phyloP scores from a whole-genome alignment of 164 flowering plant genomes.

The Nymphaea thermarum region DNA sequence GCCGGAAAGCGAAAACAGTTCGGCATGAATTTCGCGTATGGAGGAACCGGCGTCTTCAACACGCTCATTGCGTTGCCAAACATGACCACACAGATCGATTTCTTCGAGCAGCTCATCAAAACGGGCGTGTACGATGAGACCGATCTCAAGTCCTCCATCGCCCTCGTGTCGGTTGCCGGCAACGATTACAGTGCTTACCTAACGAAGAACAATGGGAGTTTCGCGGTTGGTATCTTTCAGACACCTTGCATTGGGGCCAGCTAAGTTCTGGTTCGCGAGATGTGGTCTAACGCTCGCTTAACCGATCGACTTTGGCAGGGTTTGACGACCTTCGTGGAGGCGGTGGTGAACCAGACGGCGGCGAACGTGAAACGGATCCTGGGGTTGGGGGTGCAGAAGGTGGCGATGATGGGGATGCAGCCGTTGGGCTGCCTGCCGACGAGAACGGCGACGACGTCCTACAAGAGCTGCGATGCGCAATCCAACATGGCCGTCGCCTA shows the following conservation, averaged over 20 bases:
- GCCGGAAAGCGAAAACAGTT: not conserved
- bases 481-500: not conserved
- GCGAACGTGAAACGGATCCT: conserved; percentile 1
- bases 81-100: conserved; percentile 71
- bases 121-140: conserved; percentile 4
- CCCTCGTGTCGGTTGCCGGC: not conserved
- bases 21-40: conserved; percentile 12
- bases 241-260: too few species aligned
- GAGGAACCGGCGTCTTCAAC: conserved; percentile 15
- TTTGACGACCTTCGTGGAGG: not conserved
- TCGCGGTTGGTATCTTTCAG: not conserved
- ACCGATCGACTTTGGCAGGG: not conserved
- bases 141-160: conserved; percentile 34
- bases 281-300: too few species aligned
- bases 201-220: too few species aligned
- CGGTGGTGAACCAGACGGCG: conserved; percentile 1
- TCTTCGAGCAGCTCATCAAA: conserved; percentile 27
- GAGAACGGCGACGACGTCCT: not conserved
- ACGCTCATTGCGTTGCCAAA: conserved; percentile 34
- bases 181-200: not conserved
- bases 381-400: conserved; percentile 3
- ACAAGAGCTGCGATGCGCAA: conserved; percentile 3
- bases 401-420: conserved; percentile 2
- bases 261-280: too few species aligned
- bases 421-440: conserved; percentile 6